Base-by-base conservation (phyloP, 306 rosid species). In the Casuarina glauca region DNA sequence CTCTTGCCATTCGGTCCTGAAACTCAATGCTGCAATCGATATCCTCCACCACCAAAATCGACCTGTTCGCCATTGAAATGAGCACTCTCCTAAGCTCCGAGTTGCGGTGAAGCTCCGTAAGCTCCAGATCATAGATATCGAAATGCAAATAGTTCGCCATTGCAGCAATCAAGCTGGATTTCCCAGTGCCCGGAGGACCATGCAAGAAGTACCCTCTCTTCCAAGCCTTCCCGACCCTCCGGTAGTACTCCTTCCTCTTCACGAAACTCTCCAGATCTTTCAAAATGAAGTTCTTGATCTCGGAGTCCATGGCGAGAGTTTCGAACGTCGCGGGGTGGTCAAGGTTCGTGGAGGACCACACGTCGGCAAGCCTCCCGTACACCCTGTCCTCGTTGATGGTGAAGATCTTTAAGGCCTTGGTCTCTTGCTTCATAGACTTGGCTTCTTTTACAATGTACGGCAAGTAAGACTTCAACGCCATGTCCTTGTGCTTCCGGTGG, bases 151-250 rank as follows among this genome's bases (percentile, higher is more conserved):
- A 88, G 76, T 93, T 93, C 1, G 98, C 98, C 91, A 93, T 91
- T 4, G 98, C 93, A 1, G 97, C 95, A 26, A 91, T 87, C 71
- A 91, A 80, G 83, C 97, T 93, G 1, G 95, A 89, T 48, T 93
- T 93, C 16, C 98, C 97, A 0, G 98, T 93, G 0, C 98, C 98
- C 0, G 98, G 98, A 0, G 98, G 97, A 0, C 98, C 98, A 43
- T 91, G 87, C 60, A 93, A 44, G 72, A 93, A 70, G 49, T 93
- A 93, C 2, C 97, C 97, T 70, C 98, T 83, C 80, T 93, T 93
- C 97, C 97, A 91, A 0, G 93, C 95, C 80, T 90, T 91, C 11
- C 98, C 98, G 4, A 91, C 90, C 36, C 83, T 81, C 61, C 85
- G 82, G 54, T 89, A 93, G 76, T 81, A 87, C 0, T 86, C 97